Base-by-base conservation (phyloP, 345 rosid species). In the Brassica carinata region DNA sequence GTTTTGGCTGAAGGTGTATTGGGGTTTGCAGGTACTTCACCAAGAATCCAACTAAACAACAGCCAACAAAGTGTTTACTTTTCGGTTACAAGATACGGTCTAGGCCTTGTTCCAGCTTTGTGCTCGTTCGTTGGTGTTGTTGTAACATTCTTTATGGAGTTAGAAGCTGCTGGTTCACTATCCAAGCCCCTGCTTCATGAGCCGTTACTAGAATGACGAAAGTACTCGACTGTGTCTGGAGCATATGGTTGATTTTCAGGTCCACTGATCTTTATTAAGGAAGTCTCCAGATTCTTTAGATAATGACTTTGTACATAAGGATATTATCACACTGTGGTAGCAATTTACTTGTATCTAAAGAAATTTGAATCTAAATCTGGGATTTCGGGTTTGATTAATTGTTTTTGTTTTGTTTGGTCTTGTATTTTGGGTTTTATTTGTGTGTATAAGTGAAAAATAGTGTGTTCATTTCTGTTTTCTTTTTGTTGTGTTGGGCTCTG, bases 21-120 rank as follows among this genome's bases (percentile, higher is more conserved):
- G 57, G 15, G 58, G 48, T 40, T 72, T 81, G 85, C 84, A 94
- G 99, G 86, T 78, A 64, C 77, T 61, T 75, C 91, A n/a, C 87
- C 90, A 0, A 71, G 58, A 81, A 55, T 73, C 36, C 74, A 72
- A 64, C 75, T 85, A 68, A 58, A 45, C 80, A 73, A 82, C 64
- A 75, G 71, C 8, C 43, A 29, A 8, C 74, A 29, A 64, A 30
- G 74, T 6, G 61, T 40, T 6, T 75, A 83, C 84, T 7, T 87
- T 51, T 93, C 99, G 17, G 89, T 91, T 30, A 85, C 98, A 38
- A 87, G 99, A 85, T 88, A 84, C 8, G 99, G 99, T 40, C 79
- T 95, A 77, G 98, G 99, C 45, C 90, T 95, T 33, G 85, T 95
- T 75, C 99, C 97, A 0, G 98, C 96, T 3, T 64, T 90, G 11